Conservation (phyloP, 2,329 filamentous ascomycete genomes). For the Cladobotryum protrusum region DNA sequence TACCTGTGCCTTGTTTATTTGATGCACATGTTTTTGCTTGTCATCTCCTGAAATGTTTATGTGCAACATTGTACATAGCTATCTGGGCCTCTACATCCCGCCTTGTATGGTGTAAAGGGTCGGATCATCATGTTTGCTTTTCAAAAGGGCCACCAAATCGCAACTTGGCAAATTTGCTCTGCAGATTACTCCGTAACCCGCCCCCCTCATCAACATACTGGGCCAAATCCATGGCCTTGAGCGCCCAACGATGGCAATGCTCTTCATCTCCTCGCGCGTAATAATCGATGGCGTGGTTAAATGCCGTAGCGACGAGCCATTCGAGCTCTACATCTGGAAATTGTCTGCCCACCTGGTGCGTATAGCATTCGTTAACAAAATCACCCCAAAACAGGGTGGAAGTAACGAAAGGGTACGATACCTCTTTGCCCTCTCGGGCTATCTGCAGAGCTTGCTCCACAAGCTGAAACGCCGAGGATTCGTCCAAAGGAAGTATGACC, state of each 20-base stretch:
- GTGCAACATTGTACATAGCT: too few relatives aligned
- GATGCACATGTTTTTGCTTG: too few relatives aligned
- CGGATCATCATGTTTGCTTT: too few relatives aligned
- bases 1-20: too few relatives aligned
- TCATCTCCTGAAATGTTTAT: too few relatives aligned
- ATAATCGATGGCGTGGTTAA: constrained; percentile 66
- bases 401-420: constrained; percentile 19
- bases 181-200: constrained; percentile 37
- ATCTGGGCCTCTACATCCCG: too few relatives aligned
- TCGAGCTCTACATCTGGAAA: constrained; percentile 66
- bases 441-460: constrained; percentile 57
- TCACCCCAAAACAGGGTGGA: constrained; percentile 10
- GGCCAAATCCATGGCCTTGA: constrained; percentile 56
- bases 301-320: constrained; percentile 65
- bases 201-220: constrained; percentile 51
- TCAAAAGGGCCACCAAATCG: constrained; percentile 14
- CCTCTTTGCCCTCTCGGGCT: constrained; percentile 43
- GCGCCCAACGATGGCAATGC: constrained; percentile 54
- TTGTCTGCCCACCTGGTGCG: constrained; percentile 31
- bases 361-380: background rate
- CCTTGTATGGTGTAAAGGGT: too few relatives aligned
- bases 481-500: constrained; percentile 52
- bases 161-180: constrained; percentile 38
- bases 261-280: constrained; percentile 50
- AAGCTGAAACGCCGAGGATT: constrained; percentile 50